Conservation (phyloP, 768 basidiomycete genomes). For the Calvatia gigantea region DNA sequence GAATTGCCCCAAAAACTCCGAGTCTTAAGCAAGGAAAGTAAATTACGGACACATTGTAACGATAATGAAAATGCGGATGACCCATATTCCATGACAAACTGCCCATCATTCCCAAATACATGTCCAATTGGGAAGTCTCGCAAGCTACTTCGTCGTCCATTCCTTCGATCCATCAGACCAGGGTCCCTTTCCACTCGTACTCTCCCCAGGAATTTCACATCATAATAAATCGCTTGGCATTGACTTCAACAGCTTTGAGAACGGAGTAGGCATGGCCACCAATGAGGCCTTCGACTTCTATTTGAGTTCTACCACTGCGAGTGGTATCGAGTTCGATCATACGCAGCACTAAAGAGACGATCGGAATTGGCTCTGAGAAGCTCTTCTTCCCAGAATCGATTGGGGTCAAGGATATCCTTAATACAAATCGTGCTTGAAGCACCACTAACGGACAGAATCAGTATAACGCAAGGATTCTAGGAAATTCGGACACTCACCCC, state of each 20-base stretch:
- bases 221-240: slow-evolving; percentile 40
- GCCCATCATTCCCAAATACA: slow-evolving; percentile 36
- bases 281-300: slow-evolving; percentile 26
- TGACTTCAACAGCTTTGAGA: slow-evolving; percentile 35
- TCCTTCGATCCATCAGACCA: slow-evolving; percentile 44
- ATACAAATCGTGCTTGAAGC: slow-evolving; percentile 7
- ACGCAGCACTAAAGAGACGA: too few relatives aligned
- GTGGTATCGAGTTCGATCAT: too few relatives aligned
- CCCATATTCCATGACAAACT: slow-evolving; percentile 47
- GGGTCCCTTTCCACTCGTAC: slow-evolving; percentile 37
- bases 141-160: slow-evolving; percentile 40
- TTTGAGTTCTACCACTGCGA: too few relatives aligned
- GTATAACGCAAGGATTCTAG: not conserved
- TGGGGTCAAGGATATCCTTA: slow-evolving; percentile 41
- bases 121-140: slow-evolving; percentile 31
- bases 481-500: slow-evolving; percentile 30
- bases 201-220: slow-evolving; percentile 45
- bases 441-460: too few relatives aligned
- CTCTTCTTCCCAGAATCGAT: slow-evolving; percentile 49
- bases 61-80: too few relatives aligned
- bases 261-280: slow-evolving; percentile 40
- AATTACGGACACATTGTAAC: too few relatives aligned
- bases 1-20: too few relatives aligned
- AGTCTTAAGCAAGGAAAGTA: too few relatives aligned
- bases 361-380: slow-evolving; percentile 40